Conservation (phyloP, 352 stramenopile genomes). For the Plasmopara halstedii region DNA sequence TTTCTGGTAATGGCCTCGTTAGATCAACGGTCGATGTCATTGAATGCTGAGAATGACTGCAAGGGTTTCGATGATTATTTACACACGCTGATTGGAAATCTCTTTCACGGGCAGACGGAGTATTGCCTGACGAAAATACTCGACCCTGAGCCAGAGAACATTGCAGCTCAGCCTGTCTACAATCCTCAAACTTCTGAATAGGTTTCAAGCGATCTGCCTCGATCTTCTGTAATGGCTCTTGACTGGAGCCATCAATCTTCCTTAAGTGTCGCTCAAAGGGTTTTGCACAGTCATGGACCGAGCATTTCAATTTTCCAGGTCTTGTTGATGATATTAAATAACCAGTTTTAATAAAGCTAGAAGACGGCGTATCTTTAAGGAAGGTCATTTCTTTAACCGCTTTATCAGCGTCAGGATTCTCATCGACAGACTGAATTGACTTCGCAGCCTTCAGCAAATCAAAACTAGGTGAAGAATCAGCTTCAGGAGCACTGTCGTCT, state of each 20-base stretch:
- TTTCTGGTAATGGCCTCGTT: slow-evolving; percentile 7
- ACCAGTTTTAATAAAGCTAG: background rate
- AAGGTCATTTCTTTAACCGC: slow-evolving; percentile 1
- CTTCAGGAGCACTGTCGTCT: slow-evolving; percentile 10
- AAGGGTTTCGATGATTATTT: slow-evolving; percentile 6
- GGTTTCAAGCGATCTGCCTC: slow-evolving; percentile 60
- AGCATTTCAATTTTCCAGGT: background rate
- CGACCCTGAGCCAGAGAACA: background rate
- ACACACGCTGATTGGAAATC: slow-evolving; percentile 4
- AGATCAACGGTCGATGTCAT: slow-evolving; percentile 8
- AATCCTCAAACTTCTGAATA: slow-evolving; percentile 46
- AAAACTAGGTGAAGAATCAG: slow-evolving; percentile 21
- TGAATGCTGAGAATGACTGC: background rate
- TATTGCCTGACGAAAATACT: background rate
- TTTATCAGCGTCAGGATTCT: background rate
- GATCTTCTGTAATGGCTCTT: slow-evolving; percentile 39
- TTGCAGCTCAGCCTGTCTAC: slow-evolving; percentile 16
- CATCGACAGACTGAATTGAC: slow-evolving; percentile 1
- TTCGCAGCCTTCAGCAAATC: slow-evolving; percentile 12
- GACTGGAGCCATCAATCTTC: background rate
- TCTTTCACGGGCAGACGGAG: background rate
- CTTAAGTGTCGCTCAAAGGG: background rate
- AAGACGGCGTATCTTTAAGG: slow-evolving; percentile 1
- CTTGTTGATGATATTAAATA: background rate
- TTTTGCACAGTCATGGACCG: background rate